These are phyloP conservation scores for Phoenix roebelenii DNA, from an alignment of 176 grass and related monocot genomes.

Conservation along the genomic window DNA sequence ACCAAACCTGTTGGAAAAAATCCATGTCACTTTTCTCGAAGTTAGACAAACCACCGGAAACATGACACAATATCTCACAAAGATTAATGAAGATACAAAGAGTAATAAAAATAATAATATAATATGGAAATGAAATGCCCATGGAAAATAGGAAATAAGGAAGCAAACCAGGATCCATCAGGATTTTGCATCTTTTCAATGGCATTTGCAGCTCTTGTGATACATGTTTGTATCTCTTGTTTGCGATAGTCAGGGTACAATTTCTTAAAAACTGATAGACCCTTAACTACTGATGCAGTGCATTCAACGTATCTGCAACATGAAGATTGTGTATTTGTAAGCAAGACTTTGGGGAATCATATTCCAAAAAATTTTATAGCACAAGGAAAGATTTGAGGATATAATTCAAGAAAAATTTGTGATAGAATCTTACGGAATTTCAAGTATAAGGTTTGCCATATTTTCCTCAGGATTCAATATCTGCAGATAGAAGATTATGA, in stretches of 20 bases:
- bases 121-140: background rate
- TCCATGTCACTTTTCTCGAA: background rate
- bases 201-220: constrained; percentile 32
- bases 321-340: no score
- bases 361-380: no score
- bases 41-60: background rate
- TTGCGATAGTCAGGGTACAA: constrained; percentile 41
- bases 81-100: background rate
- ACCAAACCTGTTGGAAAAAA: constrained; percentile 35
- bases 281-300: constrained; percentile 58
- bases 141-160: background rate
- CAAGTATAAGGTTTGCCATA: no score
- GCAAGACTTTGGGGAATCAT: no score
- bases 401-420: no score
- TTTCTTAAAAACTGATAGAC: constrained; percentile 36
- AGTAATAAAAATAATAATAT: background rate
- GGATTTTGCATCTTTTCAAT: constrained; percentile 54
- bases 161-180: constrained; percentile 64
- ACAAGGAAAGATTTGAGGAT: no score
- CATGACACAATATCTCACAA: background rate
- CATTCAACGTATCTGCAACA: constrained; percentile 56
- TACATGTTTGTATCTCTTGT: constrained; percentile 46
- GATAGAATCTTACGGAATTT: no score
- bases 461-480: no score
- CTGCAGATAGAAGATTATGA: no score